Evolutionary conservation across 1,139 yeast genomes (phyloP), one percentile per base, ranked within the genome.

Genomic region (Taiozyma onychis): DNA sequence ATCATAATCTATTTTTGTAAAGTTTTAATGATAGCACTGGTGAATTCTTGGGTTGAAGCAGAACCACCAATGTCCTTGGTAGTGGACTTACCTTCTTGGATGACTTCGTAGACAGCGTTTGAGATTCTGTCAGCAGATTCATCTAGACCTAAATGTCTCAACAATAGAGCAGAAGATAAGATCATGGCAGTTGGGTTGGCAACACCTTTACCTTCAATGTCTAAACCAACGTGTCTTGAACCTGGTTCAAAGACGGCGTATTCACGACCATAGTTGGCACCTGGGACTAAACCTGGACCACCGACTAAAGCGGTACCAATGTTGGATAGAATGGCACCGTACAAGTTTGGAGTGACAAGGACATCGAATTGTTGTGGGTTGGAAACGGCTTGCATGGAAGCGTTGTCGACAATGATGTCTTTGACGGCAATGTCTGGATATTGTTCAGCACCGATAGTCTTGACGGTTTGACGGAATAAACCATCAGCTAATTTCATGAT

Each of bases 161-260:
- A 81, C 85, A 91, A 73, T 87, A 91, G 84, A 59, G 91, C 74
- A 48, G 96, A 81, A 53, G 96, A 88, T 67, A 91, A 80, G 66
- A 91, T 86, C 95, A 91, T 86, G 63, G 97, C 98, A 57, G 98
- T 89, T 72, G 99, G 99, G 83, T 93, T 93, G 60, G 98, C 98
- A 59, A 88, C 79, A 78, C 89, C 87, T 74, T 88, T 83, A 68
- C 96, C 97, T 78, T 88, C 80, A 70, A 93, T 88, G 74, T 91
- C 98, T 66, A 90, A 80, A 73, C 98, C 99, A 66, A 91, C 98
- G 77, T 93, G 99, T 80, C 98, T 88, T 77, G 97, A 91, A 73
- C 98, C 99, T 64, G 99, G 99, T 79, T 93, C 99, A 72, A 93
- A 93, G 58, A 93, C 95, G 54, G 99, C 98, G 72, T 87, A 85